A percentile compares a stretch with the other conserved stretches of the same genome.
Evolutionary conservation across 768 basidiomycete genomes (phyloP).

Genomic region (Obba rivulosa): DNA sequence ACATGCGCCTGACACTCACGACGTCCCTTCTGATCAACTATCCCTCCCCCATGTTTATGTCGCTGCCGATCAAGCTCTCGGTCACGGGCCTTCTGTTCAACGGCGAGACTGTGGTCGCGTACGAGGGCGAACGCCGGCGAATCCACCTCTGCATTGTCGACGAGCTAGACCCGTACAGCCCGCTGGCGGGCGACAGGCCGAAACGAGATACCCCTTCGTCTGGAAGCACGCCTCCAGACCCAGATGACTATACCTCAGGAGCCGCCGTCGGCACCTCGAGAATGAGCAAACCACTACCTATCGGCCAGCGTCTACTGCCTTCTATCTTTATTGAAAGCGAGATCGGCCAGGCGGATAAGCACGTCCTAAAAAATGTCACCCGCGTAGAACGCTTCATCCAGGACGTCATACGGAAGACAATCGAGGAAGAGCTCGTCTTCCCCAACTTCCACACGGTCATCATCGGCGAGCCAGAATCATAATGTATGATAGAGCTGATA

Average conservation of each 20-base stretch:
- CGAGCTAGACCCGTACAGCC: conserved; percentile 81
- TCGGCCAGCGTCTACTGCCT: conserved; percentile 80
- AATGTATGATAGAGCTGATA: conserved; percentile 5
- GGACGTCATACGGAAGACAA: conserved; percentile 89
- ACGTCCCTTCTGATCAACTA: conserved; percentile 97
- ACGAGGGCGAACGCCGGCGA: conserved; percentile 75
- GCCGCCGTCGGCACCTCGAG: conserved; percentile 31
- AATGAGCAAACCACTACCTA: conserved; percentile 62
- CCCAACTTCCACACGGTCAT: conserved; percentile 84
- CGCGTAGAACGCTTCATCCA: conserved; percentile 94
- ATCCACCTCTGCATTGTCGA: conserved; percentile 89
- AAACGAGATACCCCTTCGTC: conserved; percentile 27
- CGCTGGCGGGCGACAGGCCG: conserved; percentile 36
- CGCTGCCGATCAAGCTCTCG: conserved; percentile 90
- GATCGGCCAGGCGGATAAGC: conserved; percentile 93
- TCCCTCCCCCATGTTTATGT: conserved; percentile 95
- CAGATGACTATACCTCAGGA: conserved; percentile 48
- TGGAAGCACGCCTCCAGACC: conserved; percentile 53
- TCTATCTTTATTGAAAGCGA: conserved; percentile 92
- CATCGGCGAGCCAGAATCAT: conserved; percentile 16
- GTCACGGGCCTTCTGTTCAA: conserved; percentile 84
- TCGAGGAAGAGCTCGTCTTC: conserved; percentile 95
- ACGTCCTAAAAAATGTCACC: conserved; percentile 92
- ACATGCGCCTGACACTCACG: conserved; percentile 82
- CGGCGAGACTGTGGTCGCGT: conserved; percentile 87